Evolutionary conservation across 768 basidiomycete species (phyloP), one percentile per base, ranked within the genome.

Genomic region (Tubosaeta sp.): DNA sequence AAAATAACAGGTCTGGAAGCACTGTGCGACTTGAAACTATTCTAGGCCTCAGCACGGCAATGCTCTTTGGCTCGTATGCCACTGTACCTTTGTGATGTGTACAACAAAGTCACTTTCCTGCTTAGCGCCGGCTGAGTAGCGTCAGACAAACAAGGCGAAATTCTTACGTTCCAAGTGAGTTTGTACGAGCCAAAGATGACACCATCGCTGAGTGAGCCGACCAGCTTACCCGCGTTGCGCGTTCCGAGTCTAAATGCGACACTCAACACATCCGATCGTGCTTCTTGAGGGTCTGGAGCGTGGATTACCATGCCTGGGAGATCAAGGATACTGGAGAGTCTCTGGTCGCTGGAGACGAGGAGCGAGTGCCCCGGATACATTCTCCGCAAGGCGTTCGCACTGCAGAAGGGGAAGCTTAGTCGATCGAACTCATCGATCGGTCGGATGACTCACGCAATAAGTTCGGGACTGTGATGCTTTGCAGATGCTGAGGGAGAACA

Each of bases 321-420:
- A 17, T 61, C 62, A 8, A 86, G 64, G 43, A 86, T 55, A 52
- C 76, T 70, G 53, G 77, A 67, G 55, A 84, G 62, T 27, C 70
- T 62, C 46, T 54, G 66, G 51, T 83, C 81, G 7, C 67, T 60
- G 4, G 84, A 79, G 53, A 78, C 66, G 8, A 86, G 75, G 26
- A 88, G 59, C 26, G 83, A 81, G 59, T 85, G 74, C 10, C 78
- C 76, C 6, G 86, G 84, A 62, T 88, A 83, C 14, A 85, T 51
- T 58, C 73, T 76, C 34, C 75, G 78, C 35, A 90, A 71, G 35
- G 74, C 68, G 53, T 82, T 72, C 63, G 59, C 77, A 68, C 69
- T 68, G 55, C 46, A 42, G 14, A 31, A 44, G 47, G 13, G 25
- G n/a, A 37, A 22, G 35, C n/a, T 43, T 39, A 51, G 42, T 31